Percentiles rank a stretch among this genome's conserved stretches.
These are phyloP conservation scores for Yamadazyma buinensis DNA, from an alignment of 1,139 yeast genomes.

Conservation along the genomic window DNA sequence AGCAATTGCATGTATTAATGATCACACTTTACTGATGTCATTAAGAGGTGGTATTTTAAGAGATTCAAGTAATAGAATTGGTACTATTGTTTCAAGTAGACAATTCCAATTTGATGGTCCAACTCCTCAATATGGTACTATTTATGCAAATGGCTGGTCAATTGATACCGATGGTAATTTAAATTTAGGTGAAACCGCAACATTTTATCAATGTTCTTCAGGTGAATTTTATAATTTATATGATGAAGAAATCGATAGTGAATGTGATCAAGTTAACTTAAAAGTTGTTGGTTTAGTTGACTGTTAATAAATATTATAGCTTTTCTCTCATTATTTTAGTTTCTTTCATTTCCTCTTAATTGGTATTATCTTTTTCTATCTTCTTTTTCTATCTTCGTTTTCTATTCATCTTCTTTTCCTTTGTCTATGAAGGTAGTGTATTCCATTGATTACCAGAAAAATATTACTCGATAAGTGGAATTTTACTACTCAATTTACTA, in stretches of 20 bases:
- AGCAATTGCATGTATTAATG: constrained; percentile 32
- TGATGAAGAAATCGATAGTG: constrained; percentile 26
- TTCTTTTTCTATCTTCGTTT: too few relatives aligned
- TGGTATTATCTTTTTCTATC: too few relatives aligned
- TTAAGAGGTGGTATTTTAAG: constrained; percentile 31
- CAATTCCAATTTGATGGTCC: constrained; percentile 49
- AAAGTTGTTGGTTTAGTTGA: constrained; percentile 35
- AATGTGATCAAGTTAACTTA: constrained; percentile 35
- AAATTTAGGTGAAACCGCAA: constrained; percentile 31
- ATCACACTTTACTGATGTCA: constrained; percentile 29
- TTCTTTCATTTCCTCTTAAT: too few relatives aligned
- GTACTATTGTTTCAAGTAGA: constrained; percentile 39
- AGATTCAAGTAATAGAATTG: constrained; percentile 35
- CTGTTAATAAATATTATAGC: too few relatives aligned
- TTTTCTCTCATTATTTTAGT: too few relatives aligned
- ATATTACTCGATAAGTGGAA: too few relatives aligned
- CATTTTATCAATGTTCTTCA: constrained; percentile 42
- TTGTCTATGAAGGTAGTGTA: too few relatives aligned
- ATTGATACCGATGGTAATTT: constrained; percentile 34
- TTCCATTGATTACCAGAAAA: too few relatives aligned
- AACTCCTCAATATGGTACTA: constrained; percentile 39
- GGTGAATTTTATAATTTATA: constrained; percentile 43
- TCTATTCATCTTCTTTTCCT: too few relatives aligned
- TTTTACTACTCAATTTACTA: too few relatives aligned
- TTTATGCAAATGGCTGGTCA: constrained; percentile 44